A percentile compares a stretch with the other conserved stretches of the same genome.
Evolutionary conservation across 2,329 filamentous ascomycete species (phyloP).

Genomic region (Penicillium sp.): DNA sequence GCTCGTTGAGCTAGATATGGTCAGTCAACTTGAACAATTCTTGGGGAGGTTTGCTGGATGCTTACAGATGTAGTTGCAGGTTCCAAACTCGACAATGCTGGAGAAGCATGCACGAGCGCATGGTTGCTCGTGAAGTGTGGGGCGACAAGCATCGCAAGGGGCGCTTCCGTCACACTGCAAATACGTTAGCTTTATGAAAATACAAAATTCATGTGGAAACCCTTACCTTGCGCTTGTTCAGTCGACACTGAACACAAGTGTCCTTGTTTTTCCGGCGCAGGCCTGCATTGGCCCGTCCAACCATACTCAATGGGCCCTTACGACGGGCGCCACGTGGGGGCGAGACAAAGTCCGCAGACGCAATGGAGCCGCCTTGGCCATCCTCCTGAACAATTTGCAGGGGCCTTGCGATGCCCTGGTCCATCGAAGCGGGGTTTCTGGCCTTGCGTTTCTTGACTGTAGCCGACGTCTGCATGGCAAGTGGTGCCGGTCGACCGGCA

Average conservation of each 20-base stretch:
- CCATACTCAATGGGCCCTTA: constrained; percentile 43
- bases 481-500: constrained; percentile 29
- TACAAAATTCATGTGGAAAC: background rate
- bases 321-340: constrained; percentile 45
- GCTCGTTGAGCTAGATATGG: constrained; percentile 42
- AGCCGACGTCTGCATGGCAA: constrained; percentile 34
- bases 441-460: constrained; percentile 41
- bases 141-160: constrained; percentile 45
- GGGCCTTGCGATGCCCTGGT: constrained; percentile 33
- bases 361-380: constrained; percentile 43
- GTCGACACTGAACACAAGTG: constrained; percentile 46
- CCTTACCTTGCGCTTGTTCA: constrained; percentile 47
- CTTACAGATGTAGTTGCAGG: constrained; percentile 50
- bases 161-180: constrained; percentile 43
- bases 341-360: constrained; percentile 44
- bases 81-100: constrained; percentile 46
- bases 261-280: constrained; percentile 46
- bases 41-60: background rate
- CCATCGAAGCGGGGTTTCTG: constrained; percentile 29
- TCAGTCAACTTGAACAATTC: constrained; percentile 18
- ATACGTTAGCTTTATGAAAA: constrained; percentile 13
- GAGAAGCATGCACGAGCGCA: constrained; percentile 47
- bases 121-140: constrained; percentile 44
- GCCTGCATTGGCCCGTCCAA: constrained; percentile 43
- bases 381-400: constrained; percentile 48